Conservation (phyloP, 768 basidiomycete genomes). For the Tylopilus sp. region DNA sequence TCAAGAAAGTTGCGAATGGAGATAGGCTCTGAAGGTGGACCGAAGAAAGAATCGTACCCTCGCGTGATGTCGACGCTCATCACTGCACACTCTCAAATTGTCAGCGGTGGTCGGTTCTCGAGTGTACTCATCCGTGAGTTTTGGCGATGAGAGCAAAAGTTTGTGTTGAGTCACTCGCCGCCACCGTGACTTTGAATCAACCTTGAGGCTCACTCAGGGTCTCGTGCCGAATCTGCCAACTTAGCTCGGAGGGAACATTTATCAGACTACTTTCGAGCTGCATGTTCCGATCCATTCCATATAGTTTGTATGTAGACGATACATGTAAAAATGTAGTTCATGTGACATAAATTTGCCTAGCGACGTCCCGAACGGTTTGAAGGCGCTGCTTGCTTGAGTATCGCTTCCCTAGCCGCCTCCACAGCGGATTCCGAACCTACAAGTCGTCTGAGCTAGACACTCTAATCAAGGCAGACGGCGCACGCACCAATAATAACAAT, state of each 20-base stretch:
- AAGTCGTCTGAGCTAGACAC: constrained; percentile 6
- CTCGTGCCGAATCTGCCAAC: too few species aligned
- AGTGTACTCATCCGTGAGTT: neutral
- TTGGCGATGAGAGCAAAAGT: too few species aligned
- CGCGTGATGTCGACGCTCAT: constrained; percentile 28
- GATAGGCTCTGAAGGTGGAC: constrained; percentile 58
- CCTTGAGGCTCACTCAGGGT: too few species aligned
- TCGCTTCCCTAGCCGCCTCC: constrained; percentile 70
- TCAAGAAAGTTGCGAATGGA: constrained; percentile 45
- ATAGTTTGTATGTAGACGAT: constrained; percentile 26
- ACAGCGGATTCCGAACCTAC: constrained; percentile 69
- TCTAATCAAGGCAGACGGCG: neutral
- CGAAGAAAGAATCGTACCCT: constrained; percentile 52
- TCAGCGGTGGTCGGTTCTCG: neutral
- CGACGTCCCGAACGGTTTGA: constrained; percentile 18
- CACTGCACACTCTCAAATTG: neutral
- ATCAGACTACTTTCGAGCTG: neutral
- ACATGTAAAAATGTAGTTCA: constrained; percentile 24
- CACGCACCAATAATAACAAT: constrained; percentile 80
- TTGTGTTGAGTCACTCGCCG: neutral
- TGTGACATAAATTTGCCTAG: constrained; percentile 13
- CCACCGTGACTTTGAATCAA: too few species aligned
- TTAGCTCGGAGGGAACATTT: too few species aligned
- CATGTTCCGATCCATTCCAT: constrained; percentile 21
- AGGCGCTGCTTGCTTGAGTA: constrained; percentile 54